Base-by-base conservation (phyloP, 2,329 filamentous ascomycete species). In the Diaporthe batatas region DNA sequence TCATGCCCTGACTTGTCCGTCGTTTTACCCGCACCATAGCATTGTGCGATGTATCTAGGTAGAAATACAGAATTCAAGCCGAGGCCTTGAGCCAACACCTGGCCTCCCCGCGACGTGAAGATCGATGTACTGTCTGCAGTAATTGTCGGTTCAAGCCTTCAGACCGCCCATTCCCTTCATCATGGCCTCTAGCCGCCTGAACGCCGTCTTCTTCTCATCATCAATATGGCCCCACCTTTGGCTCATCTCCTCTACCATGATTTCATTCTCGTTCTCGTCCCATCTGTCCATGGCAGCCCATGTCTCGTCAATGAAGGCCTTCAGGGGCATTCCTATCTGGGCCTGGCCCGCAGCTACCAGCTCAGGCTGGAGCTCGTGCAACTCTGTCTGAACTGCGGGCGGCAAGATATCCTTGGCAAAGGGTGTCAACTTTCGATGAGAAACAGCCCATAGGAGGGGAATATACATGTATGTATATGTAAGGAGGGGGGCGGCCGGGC, bases 351-450 rank as follows among this genome's bases (percentile, higher is more conserved):
- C 73, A 7, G 74, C 77, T 4, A 80, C 79, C 21, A 84, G 78
- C 71, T 83, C 82, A 10, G 74, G 72, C 76, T 84, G 83, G 55
- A 79, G 78, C 71, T 77, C 82, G 76, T 89, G 87, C 51, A 90
- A 77, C 78, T 89, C 87, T 3, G 86, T 86, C 79, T 81, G 79
- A 36, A 86, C 81, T 67, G 84, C 82, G 18, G 83, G 83, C 59
- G 87, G 86, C 18, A 86, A 79, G 51, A 89, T 77, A 78, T 90
- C 62, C 62, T 67, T 67, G 29, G 12, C 21, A 14, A 34, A 36
- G 44, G n/a, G 23, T 39, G 23, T 49, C 8, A 67, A 29, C 29
- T 47, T 47, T 65, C 44, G 12, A 39, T 11, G 8, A 49, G 44
- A 2, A n/a, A 14, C 4, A 51, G 10, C n/a, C 11, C 47, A 25